phyloP scores from a whole-genome alignment of 2,329 filamentous ascomycete species.

The Ophiosphaerella korrae region DNA sequence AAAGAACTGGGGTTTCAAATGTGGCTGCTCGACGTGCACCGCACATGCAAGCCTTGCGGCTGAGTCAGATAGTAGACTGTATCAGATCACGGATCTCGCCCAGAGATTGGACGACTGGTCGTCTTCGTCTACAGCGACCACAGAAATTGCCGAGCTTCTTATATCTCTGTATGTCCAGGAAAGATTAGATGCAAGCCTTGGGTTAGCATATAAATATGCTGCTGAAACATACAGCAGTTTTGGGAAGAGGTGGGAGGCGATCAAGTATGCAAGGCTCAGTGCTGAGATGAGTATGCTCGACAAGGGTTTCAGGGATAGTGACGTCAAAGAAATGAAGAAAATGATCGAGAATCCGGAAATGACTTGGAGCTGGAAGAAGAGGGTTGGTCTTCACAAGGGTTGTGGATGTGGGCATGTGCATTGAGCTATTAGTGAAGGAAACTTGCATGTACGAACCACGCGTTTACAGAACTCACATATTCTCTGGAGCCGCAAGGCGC shows the following conservation, averaged over 20 bases:
- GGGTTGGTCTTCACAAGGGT: slow-evolving; percentile 23
- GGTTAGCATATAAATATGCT: slow-evolving; percentile 47
- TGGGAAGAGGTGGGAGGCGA: slow-evolving; percentile 33
- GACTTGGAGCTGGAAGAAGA: slow-evolving; percentile 44
- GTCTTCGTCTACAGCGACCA: slow-evolving; percentile 25
- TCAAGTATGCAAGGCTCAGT: slow-evolving; percentile 37
- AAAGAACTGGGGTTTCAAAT: slow-evolving; percentile 49
- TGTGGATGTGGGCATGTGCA: slow-evolving; percentile 30
- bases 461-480: not conserved
- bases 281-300: slow-evolving; percentile 35
- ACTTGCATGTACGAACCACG: not conserved
- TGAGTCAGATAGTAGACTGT: slow-evolving; percentile 44
- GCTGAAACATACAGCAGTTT: slow-evolving; percentile 48
- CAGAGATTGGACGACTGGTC: slow-evolving; percentile 37
- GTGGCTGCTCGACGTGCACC: slow-evolving; percentile 46
- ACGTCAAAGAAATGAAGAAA: slow-evolving; percentile 33
- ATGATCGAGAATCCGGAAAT: slow-evolving; percentile 34
- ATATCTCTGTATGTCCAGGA: slow-evolving; percentile 47
- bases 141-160: slow-evolving; percentile 42
- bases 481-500: no score
- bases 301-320: slow-evolving; percentile 35
- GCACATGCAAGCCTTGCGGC: slow-evolving; percentile 28
- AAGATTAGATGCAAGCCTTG: slow-evolving; percentile 43
- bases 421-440: slow-evolving; percentile 1
- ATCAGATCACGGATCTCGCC: slow-evolving; percentile 40